Percentiles rank a stretch among this genome's conserved stretches.
These are phyloP conservation scores for Chaetomium fimeti DNA, from an alignment of 495 filamentous ascomycete species.

Conservation along the genomic window DNA sequence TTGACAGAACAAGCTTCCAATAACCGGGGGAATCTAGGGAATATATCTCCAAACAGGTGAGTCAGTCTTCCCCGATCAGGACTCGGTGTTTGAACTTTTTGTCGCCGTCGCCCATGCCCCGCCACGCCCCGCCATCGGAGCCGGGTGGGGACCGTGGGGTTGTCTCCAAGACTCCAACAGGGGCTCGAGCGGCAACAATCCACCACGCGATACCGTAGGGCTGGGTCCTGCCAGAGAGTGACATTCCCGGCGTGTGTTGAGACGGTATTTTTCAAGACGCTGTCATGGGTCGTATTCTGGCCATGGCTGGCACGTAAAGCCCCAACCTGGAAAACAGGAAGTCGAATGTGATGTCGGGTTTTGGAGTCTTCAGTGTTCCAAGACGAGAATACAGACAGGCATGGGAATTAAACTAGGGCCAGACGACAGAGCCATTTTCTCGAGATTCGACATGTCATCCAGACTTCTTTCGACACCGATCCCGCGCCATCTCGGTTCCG, in stretches of 20 bases:
- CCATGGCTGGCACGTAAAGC: neutral
- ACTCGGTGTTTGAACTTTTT: slow-evolving; percentile 25
- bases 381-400: neutral
- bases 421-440: neutral
- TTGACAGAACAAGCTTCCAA: neutral
- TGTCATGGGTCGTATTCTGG: neutral
- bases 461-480: slow-evolving; percentile 12
- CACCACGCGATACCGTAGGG: slow-evolving; percentile 16
- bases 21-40: neutral
- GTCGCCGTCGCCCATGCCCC: slow-evolving; percentile 18
- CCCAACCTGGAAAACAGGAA: neutral
- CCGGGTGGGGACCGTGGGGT: slow-evolving; percentile 8
- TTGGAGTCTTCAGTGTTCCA: no score
- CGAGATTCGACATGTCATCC: neutral
- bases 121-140: slow-evolving; percentile 36
- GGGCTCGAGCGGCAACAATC: slow-evolving; percentile 4
- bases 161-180: slow-evolving; percentile 10
- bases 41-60: slow-evolving; percentile 18
- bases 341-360: neutral
- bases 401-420: neutral
- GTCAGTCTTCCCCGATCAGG: slow-evolving; percentile 19
- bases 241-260: neutral
- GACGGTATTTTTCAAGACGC: neutral
- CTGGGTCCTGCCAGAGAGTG: slow-evolving; percentile 11
- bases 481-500: neutral